Conservation (phyloP, 805 yeast genomes). For the Yarrowia deformans region DNA sequence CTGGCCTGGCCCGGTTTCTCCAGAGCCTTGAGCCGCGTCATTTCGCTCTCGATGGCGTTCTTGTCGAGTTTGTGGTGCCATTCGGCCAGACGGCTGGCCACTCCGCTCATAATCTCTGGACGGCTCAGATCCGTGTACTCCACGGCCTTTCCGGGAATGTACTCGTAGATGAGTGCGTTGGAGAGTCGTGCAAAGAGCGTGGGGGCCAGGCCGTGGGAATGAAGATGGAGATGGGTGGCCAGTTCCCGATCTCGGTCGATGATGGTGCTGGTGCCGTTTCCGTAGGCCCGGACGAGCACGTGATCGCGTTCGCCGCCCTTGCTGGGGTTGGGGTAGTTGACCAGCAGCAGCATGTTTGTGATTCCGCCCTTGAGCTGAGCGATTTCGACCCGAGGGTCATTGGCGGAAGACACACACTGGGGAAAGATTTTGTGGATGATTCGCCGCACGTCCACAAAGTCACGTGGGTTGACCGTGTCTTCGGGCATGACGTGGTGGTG, state of each 20-base stretch:
- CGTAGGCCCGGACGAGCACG: constrained; percentile 70
- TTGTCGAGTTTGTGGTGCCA: constrained; percentile 66
- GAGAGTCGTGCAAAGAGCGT: constrained; percentile 70
- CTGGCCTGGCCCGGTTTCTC: constrained; percentile 45
- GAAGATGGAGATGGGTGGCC: constrained; percentile 69
- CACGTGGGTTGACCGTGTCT: constrained; percentile 16
- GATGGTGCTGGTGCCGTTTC: constrained; percentile 73
- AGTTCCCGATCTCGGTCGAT: constrained; percentile 79
- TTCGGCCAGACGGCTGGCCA: constrained; percentile 71
- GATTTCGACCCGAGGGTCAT: constrained; percentile 41
- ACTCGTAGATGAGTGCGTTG: constrained; percentile 78
- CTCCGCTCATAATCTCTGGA: constrained; percentile 59
- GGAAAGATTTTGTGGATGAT: constrained; percentile 38
- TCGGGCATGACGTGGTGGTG: constrained; percentile 17
- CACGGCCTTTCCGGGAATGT: constrained; percentile 67
- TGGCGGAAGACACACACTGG: constrained; percentile 9
- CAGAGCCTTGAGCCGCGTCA: constrained; percentile 44
- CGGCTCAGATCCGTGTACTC: constrained; percentile 61
- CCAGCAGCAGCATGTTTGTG: constrained; percentile 49
- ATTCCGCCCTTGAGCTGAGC: constrained; percentile 51
- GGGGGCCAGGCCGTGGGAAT: constrained; percentile 70
- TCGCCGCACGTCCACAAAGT: constrained; percentile 38
- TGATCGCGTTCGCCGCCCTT: constrained; percentile 41
- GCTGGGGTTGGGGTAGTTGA: constrained; percentile 42
- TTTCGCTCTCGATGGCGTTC: constrained; percentile 54